These are phyloP conservation scores for Xylariaceae sp. DNA, from an alignment of 2,329 filamentous ascomycete genomes.

Conservation along the genomic window DNA sequence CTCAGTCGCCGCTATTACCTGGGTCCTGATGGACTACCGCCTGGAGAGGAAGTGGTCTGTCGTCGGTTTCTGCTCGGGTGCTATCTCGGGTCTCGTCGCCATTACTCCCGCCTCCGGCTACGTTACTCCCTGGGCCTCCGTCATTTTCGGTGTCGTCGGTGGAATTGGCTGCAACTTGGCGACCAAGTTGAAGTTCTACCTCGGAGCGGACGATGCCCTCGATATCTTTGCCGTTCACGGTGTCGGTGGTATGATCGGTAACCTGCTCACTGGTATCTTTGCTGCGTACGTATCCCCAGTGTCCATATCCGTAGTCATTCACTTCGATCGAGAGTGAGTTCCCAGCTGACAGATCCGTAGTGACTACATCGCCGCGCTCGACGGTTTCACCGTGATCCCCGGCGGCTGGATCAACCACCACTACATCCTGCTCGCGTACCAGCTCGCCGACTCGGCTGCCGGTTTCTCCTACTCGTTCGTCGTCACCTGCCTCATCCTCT, in stretches of 20 bases:
- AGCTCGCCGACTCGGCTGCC: slow-evolving; percentile 63
- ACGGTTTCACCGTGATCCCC: slow-evolving; percentile 54
- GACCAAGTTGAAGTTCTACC: slow-evolving; percentile 71
- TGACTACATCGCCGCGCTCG: slow-evolving; percentile 67
- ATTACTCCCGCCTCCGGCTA: slow-evolving; percentile 81
- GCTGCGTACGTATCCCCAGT: slow-evolving; percentile 49
- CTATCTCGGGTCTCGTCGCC: slow-evolving; percentile 79
- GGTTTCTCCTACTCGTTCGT: slow-evolving; percentile 62
- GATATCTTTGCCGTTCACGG: slow-evolving; percentile 90
- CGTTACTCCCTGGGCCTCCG: slow-evolving; percentile 60
- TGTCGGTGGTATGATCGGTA: slow-evolving; percentile 75
- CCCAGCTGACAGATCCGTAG: slow-evolving; percentile 31
- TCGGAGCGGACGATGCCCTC: slow-evolving; percentile 80
- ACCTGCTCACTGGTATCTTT: slow-evolving; percentile 73
- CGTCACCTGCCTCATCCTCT: slow-evolving; percentile 63
- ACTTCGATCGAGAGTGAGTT: background rate
- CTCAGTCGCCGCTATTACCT: slow-evolving; percentile 73
- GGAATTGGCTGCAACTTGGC: slow-evolving; percentile 74
- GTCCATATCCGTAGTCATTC: no score
- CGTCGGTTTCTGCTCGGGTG: slow-evolving; percentile 87
- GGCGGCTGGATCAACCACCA: slow-evolving; percentile 69
- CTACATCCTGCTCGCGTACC: slow-evolving; percentile 66
- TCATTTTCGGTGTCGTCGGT: slow-evolving; percentile 54
- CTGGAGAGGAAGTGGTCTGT: slow-evolving; percentile 93
- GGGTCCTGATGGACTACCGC: slow-evolving; percentile 81